phyloP scores from a whole-genome alignment of 108 stramenopile species.

The Ochromonas danica region DNA sequence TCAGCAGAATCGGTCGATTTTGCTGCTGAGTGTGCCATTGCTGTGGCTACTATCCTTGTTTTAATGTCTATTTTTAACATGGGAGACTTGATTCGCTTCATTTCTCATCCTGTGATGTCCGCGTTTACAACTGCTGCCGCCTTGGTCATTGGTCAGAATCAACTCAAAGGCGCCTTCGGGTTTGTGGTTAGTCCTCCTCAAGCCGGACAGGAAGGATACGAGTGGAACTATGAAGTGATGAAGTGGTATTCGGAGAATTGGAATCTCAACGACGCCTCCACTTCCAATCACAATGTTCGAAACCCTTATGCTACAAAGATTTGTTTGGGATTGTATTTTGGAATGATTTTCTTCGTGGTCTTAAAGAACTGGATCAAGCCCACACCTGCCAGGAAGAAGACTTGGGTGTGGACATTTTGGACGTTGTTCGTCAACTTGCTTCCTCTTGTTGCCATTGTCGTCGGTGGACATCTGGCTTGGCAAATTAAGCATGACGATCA shows the following conservation, averaged over 20 bases:
- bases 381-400: neutral
- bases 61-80: conserved; percentile 27
- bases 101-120: conserved; percentile 36
- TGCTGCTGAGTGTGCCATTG: conserved; percentile 3
- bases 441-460: conserved; percentile 29
- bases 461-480: conserved; percentile 20
- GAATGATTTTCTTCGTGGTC: neutral
- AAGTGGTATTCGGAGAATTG: conserved; percentile 4
- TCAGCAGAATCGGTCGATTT: neutral
- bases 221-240: conserved; percentile 32
- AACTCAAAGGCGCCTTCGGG: conserved; percentile 34
- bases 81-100: conserved; percentile 36
- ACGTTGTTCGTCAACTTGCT: neutral
- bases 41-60: conserved; percentile 1
- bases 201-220: neutral
- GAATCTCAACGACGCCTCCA: neutral
- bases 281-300: neutral
- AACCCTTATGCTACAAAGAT: conserved; percentile 3
- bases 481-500: neutral
- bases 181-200: conserved; percentile 24
- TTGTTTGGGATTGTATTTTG: conserved; percentile 29
- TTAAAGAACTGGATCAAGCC: neutral
- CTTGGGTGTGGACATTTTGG: neutral
- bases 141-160: conserved; percentile 33
- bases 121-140: conserved; percentile 43